Percentiles rank a stretch among this genome's conserved stretches.
phyloP scores from a whole-genome alignment of 768 basidiomycete genomes.

The Russula ochroleuca region DNA sequence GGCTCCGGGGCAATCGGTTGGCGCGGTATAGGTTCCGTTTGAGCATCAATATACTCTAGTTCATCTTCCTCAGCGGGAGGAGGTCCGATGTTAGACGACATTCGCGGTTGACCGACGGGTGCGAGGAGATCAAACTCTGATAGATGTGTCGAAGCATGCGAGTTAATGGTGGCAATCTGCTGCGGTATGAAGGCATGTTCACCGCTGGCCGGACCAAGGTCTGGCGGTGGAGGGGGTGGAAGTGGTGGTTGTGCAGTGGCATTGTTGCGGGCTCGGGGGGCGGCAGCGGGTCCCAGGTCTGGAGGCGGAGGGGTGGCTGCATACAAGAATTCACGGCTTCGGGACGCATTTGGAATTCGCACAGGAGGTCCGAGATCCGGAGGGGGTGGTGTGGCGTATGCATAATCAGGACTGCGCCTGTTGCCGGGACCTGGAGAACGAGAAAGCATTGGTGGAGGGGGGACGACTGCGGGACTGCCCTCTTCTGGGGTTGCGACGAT shows the following conservation, averaged over 20 bases:
- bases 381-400: slow-evolving; percentile 12
- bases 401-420: slow-evolving; percentile 14
- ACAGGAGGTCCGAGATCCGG: slow-evolving; percentile 8
- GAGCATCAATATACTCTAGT: slow-evolving; percentile 20
- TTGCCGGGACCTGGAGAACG: slow-evolving; percentile 7
- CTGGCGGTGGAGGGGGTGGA: slow-evolving; percentile 8
- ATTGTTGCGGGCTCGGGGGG: background rate
- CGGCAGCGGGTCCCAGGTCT: background rate
- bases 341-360: slow-evolving; percentile 1
- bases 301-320: slow-evolving; percentile 11
- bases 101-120: slow-evolving; percentile 15
- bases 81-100: slow-evolving; percentile 6
- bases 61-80: slow-evolving; percentile 22
- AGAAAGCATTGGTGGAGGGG: slow-evolving; percentile 5
- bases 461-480: slow-evolving; percentile 20
- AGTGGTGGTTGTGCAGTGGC: background rate
- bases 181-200: slow-evolving; percentile 7
- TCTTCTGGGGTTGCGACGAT: slow-evolving; percentile 22
- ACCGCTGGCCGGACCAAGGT: background rate
- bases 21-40: slow-evolving; percentile 7
- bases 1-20: slow-evolving; percentile 10
- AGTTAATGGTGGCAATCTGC: slow-evolving; percentile 18
- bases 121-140: slow-evolving; percentile 28
- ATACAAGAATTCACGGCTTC: slow-evolving; percentile 13
- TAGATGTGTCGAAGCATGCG: slow-evolving; percentile 25